Evolutionary conservation across 345 rosid species (phyloP).

Genomic region (Iberis pinnata): DNA sequence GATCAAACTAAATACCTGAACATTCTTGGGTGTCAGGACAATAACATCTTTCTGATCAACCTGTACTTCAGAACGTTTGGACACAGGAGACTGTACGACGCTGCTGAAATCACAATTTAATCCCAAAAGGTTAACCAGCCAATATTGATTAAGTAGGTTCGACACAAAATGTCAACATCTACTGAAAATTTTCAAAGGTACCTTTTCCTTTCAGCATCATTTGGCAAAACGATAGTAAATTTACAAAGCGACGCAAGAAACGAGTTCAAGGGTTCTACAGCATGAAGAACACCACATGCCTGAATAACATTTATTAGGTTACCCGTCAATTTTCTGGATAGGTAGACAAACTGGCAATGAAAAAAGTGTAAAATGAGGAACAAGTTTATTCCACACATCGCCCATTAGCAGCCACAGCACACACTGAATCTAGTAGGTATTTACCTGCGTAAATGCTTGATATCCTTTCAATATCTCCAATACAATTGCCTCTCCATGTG

Average conservation of each 20-base stretch:
- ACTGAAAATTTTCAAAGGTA: slow-evolving; percentile 22
- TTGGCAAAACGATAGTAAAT: slow-evolving; percentile 79
- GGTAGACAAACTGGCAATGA: slow-evolving; percentile 14
- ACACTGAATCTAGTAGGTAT: slow-evolving; percentile 12
- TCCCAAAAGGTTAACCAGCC: slow-evolving; percentile 9
- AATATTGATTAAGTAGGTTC: slow-evolving; percentile 13
- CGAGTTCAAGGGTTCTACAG: slow-evolving; percentile 90
- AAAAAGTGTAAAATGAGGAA: slow-evolving; percentile 7
- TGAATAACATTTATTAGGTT: slow-evolving; percentile 29
- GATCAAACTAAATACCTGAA: slow-evolving; percentile 55
- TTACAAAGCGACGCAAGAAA: slow-evolving; percentile 96
- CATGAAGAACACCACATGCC: slow-evolving; percentile 99
- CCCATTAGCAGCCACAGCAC: slow-evolving; percentile 15
- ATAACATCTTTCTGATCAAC: slow-evolving; percentile 68
- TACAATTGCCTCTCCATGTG: slow-evolving; percentile 97
- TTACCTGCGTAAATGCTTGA: slow-evolving; percentile 99
- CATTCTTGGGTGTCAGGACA: slow-evolving; percentile 91
- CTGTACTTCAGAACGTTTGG: slow-evolving; percentile 64
- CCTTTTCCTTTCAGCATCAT: slow-evolving; percentile 74
- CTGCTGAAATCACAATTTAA: slow-evolving; percentile 48
- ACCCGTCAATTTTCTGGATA: slow-evolving; percentile 8
- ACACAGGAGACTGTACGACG: slow-evolving; percentile 60
- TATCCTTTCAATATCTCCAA: slow-evolving; percentile 95
- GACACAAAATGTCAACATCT: slow-evolving; percentile 10
- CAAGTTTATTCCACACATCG: not conserved